Evolutionary conservation across 2,329 filamentous ascomycete species (phyloP).

Genomic region (Verticillium klebahnii): DNA sequence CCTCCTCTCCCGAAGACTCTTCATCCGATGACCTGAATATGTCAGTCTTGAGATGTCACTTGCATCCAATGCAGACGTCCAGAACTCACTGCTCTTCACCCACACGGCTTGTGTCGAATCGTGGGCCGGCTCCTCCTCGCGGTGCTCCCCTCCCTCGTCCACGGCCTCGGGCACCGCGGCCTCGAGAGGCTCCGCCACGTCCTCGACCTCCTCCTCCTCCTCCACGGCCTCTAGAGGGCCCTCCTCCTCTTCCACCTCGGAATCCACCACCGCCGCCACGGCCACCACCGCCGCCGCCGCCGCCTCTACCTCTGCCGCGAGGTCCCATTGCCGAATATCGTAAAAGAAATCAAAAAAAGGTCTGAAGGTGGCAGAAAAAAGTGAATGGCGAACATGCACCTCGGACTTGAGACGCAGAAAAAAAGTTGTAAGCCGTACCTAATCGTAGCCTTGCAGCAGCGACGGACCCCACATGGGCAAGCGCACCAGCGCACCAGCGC

Average conservation of each 20-base stretch:
- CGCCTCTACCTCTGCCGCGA: conserved; percentile 11
- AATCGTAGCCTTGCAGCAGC: conserved; percentile 12
- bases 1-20: conserved; percentile 20
- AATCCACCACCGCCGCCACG: conserved; percentile 10
- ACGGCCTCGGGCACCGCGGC: conserved; percentile 16
- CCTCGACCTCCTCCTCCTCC: conserved; percentile 12
- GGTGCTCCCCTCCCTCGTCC: conserved; percentile 12
- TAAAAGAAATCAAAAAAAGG: background rate
- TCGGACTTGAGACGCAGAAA: background rate
- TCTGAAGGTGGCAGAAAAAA: background rate
- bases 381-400: background rate
- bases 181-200: conserved; percentile 7
- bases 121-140: conserved; percentile 23
- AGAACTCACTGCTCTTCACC: conserved; percentile 34
- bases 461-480: background rate
- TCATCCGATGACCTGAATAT: conserved; percentile 13
- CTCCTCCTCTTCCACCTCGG: conserved; percentile 8
- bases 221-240: conserved; percentile 3
- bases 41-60: background rate
- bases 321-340: conserved; percentile 2
- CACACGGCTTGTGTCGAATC: conserved; percentile 31
- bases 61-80: background rate
- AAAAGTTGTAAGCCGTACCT: conserved; percentile 12
- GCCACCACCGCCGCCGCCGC: conserved; percentile 12
- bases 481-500: background rate